A percentile compares a stretch with the other conserved stretches of the same genome.
phyloP scores from a whole-genome alignment of 768 basidiomycete species.

The Mrakia hoshinonis region DNA sequence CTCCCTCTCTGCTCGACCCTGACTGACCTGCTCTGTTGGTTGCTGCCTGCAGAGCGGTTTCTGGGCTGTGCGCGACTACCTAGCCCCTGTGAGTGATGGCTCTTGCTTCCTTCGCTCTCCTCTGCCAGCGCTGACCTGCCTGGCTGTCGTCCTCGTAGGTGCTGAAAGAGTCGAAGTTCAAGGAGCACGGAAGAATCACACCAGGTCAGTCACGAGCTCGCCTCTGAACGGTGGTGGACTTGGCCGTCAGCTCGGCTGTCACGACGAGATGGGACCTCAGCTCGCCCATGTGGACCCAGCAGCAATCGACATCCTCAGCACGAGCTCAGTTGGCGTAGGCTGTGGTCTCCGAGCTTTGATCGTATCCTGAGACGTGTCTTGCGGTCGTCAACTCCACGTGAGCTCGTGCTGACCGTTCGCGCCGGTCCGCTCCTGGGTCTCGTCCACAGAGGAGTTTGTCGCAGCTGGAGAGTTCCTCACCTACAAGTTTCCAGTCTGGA shows the following conservation, averaged over 20 bases:
- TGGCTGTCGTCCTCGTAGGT: conserved; percentile 55
- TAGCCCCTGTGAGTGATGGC: conserved; percentile 47
- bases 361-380: neutral
- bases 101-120: neutral
- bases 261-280: neutral
- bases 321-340: too few relatives aligned
- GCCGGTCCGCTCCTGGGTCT: conserved; percentile 23
- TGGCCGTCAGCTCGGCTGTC: neutral
- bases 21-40: neutral
- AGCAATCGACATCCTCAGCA: too few relatives aligned
- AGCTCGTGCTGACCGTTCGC: conserved; percentile 8
- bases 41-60: conserved; percentile 76
- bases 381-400: neutral
- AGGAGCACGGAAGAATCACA: conserved; percentile 92
- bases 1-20: too few relatives aligned
- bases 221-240: neutral
- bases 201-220: conserved; percentile 52
- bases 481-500: conserved; percentile 98
- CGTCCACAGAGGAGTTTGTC: conserved; percentile 81
- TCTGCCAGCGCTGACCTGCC: neutral
- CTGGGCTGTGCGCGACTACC: conserved; percentile 88
- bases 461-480: conserved; percentile 93
- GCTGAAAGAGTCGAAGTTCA: conserved; percentile 95
- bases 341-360: neutral
- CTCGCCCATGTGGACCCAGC: neutral